Percentiles rank a stretch among this genome's conserved stretches.
phyloP scores from a whole-genome alignment of 164 flowering plant species.

The Platanus orientalis region DNA sequence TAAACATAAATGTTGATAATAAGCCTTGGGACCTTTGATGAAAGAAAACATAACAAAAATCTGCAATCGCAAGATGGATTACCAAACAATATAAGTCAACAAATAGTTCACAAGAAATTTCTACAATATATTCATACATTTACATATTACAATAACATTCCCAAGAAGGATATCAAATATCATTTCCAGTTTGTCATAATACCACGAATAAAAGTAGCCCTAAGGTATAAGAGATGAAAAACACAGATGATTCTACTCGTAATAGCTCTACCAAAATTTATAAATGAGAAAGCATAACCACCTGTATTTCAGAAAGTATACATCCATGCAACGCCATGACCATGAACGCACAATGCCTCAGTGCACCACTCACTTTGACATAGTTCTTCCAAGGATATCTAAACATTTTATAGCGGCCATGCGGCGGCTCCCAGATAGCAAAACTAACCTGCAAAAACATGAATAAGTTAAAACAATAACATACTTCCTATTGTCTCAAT shows the following conservation, averaged over 20 bases:
- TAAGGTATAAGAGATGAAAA: neutral
- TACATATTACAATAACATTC: neutral
- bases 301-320: constrained; percentile 95
- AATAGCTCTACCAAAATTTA: neutral
- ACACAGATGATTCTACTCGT: too few species aligned
- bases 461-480: neutral
- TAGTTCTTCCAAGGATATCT: constrained; percentile 81
- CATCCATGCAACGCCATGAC: constrained; percentile 98
- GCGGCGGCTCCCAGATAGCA: constrained; percentile 95
- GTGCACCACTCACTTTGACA: constrained; percentile 69
- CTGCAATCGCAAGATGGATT: neutral
- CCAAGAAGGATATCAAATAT: neutral
- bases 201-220: neutral
- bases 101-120: neutral
- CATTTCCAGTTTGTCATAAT: neutral
- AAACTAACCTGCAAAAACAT: constrained; percentile 50
- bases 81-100: neutral
- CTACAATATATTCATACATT: neutral
- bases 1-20: neutral
- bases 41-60: too few species aligned
- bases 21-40: neutral
- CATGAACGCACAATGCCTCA: constrained; percentile 88
- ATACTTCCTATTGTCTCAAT: neutral
- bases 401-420: constrained; percentile 65
- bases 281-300: constrained; percentile 20